Evolutionary conservation across 768 basidiomycete genomes (phyloP).

Genomic region (Porpolomopsis calyptriformis): DNA sequence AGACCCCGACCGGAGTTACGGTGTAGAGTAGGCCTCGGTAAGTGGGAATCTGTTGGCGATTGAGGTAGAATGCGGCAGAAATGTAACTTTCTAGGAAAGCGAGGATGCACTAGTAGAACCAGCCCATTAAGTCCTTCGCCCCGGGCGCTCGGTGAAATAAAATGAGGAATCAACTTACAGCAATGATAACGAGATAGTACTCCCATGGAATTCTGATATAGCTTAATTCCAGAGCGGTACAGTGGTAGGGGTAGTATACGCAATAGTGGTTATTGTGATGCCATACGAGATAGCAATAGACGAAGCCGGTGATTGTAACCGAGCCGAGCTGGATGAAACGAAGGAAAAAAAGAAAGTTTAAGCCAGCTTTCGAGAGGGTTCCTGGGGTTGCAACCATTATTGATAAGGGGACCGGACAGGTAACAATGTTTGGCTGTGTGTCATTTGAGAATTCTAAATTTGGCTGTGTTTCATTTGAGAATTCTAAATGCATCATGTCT

Average conservation of each 20-base stretch:
- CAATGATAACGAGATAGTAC: conserved; percentile 1
- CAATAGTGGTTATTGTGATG: conserved; percentile 2
- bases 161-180: conserved; percentile 1
- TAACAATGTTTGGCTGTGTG: too few species aligned
- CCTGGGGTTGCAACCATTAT: too few species aligned
- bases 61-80: not conserved
- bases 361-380: not conserved
- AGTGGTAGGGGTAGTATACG: not conserved
- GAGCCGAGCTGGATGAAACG: conserved; percentile 3
- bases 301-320: conserved; percentile 1
- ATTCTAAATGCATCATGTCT: conserved; percentile 47
- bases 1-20: not conserved
- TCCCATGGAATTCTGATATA: conserved; percentile 1
- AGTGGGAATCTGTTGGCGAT: not conserved
- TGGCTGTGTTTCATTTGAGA: too few species aligned
- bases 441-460: too few species aligned
- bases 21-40: not conserved
- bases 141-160: not conserved
- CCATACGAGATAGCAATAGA: conserved; percentile 5
- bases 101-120: conserved; percentile 1
- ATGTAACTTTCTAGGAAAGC: conserved; percentile 4
- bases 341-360: conserved; percentile 2
- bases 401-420: too few species aligned
- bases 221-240: not conserved
- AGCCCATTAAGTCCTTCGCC: not conserved